Conservation (phyloP, 2,329 filamentous ascomycete genomes). For the Lachnellula cervina region DNA sequence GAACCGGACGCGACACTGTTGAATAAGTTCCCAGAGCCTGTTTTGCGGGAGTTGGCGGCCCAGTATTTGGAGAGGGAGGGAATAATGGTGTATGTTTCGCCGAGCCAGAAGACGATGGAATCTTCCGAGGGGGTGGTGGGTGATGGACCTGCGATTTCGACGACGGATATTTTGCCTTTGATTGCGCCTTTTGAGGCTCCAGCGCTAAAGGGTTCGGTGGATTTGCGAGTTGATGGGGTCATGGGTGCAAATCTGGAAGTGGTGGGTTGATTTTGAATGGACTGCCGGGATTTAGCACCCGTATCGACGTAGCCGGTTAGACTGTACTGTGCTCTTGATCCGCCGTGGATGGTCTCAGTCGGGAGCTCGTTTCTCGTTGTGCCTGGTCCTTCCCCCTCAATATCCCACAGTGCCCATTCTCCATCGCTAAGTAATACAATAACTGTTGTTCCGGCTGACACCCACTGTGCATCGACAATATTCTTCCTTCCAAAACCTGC, state of each 20-base stretch:
- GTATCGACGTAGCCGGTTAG: conserved; percentile 57
- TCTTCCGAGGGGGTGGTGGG: conserved; percentile 27
- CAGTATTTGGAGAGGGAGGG: conserved; percentile 31
- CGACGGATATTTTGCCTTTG: conserved; percentile 28
- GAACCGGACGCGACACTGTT: conserved; percentile 14
- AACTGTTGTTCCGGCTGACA: conserved; percentile 54
- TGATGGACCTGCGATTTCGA: conserved; percentile 23
- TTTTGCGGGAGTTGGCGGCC: conserved; percentile 23
- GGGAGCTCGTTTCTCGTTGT: conserved; percentile 39
- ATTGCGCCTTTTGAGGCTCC: conserved; percentile 11
- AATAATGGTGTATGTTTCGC: conserved; percentile 29
- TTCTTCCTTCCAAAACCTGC: conserved; percentile 48
- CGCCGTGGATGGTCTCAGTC: conserved; percentile 42
- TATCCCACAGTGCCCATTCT: conserved; percentile 65
- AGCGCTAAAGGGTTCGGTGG: conserved; percentile 25
- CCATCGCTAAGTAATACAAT: conserved; percentile 56
- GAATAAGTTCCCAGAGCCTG: conserved; percentile 23
- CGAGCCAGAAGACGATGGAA: conserved; percentile 31
- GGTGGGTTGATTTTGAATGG: conserved; percentile 26
- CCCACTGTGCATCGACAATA: conserved; percentile 59
- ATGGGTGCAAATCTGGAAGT: conserved; percentile 55
- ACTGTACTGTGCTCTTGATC: conserved; percentile 54
- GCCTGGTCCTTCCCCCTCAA: conserved; percentile 52
- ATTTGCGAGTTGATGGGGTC: conserved; percentile 54
- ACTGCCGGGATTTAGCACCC: conserved; percentile 32